Percentiles rank a stretch among this genome's conserved stretches.
Evolutionary conservation across 164 flowering plant genomes (phyloP).

Genomic region (Hamamelis virginiana): DNA sequence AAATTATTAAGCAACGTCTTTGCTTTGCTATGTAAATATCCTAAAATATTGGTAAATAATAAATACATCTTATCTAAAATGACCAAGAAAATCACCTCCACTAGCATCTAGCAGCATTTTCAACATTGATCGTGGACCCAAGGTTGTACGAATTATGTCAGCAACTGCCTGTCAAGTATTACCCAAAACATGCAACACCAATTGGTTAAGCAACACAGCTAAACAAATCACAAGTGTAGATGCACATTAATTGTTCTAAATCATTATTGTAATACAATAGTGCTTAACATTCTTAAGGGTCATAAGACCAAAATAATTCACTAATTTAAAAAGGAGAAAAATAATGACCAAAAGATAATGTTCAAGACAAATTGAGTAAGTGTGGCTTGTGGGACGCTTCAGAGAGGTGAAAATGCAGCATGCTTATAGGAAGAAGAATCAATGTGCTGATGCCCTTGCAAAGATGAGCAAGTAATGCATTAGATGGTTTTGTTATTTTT

Average conservation of each 20-base stretch:
- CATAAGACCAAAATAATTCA: neutral
- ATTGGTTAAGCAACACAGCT: no score
- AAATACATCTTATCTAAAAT: neutral
- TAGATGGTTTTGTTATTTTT: no score
- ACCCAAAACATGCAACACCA: neutral
- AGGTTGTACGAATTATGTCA: conserved; percentile 92
- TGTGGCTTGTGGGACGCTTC: no score
- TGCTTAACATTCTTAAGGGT: neutral
- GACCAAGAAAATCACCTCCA: conserved; percentile 61
- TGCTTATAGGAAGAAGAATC: no score
- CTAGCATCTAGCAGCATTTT: conserved; percentile 93
- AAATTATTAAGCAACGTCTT: no score
- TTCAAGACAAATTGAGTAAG: no score
- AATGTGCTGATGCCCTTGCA: no score
- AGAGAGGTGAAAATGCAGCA: no score
- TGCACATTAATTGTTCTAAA: no score
- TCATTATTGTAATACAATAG: no score
- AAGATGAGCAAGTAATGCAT: no score
- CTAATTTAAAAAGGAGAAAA: neutral
- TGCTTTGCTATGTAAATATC: neutral
- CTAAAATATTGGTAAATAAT: neutral
- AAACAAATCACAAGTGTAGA: no score
- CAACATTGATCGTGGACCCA: conserved; percentile 97
- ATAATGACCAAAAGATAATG: neutral
- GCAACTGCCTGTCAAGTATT: conserved; percentile 71